Percentiles rank a stretch among this genome's conserved stretches.
phyloP scores from a whole-genome alignment of 352 stramenopile genomes.

The Achlya hypogyna region DNA sequence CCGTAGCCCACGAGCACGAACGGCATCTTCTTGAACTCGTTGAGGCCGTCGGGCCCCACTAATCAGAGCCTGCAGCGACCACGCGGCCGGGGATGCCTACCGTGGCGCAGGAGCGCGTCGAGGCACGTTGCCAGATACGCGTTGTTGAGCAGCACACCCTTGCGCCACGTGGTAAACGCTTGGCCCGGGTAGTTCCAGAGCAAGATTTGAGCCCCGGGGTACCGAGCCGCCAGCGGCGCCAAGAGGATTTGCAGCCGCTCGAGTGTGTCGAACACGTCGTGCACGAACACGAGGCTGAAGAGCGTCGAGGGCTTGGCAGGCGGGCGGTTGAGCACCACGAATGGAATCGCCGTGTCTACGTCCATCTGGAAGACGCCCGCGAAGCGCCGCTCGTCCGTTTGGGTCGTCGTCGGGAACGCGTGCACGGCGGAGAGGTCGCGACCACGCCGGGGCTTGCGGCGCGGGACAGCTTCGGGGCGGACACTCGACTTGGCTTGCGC shows the following conservation, averaged over 20 bases:
- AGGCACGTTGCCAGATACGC: constrained; percentile 84
- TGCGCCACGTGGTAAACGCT: constrained; percentile 89
- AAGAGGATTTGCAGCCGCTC: constrained; percentile 92
- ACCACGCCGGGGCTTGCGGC: background rate
- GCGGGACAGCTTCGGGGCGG: background rate
- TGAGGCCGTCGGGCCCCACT: background rate
- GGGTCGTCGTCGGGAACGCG: constrained; percentile 33
- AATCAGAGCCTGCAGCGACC: background rate
- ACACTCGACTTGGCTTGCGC: constrained; percentile 37
- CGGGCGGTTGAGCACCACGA: constrained; percentile 74
- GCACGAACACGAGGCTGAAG: constrained; percentile 92
- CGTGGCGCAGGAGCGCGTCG: constrained; percentile 67
- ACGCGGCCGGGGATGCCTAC: constrained; percentile 18
- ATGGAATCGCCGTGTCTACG: constrained; percentile 88
- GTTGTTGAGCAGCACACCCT: constrained; percentile 88
- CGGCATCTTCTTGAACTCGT: constrained; percentile 30
- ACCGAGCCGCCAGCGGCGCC: constrained; percentile 76
- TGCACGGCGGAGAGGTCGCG: constrained; percentile 17
- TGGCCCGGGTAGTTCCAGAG: constrained; percentile 96
- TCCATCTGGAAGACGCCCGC: constrained; percentile 85
- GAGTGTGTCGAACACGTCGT: constrained; percentile 94
- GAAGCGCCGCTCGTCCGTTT: constrained; percentile 39
- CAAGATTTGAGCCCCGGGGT: constrained; percentile 82
- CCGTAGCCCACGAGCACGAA: constrained; percentile 91
- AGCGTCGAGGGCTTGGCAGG: constrained; percentile 33